phyloP scores from a whole-genome alignment of 2,329 filamentous ascomycete species.

The Nannizzia gypsea region DNA sequence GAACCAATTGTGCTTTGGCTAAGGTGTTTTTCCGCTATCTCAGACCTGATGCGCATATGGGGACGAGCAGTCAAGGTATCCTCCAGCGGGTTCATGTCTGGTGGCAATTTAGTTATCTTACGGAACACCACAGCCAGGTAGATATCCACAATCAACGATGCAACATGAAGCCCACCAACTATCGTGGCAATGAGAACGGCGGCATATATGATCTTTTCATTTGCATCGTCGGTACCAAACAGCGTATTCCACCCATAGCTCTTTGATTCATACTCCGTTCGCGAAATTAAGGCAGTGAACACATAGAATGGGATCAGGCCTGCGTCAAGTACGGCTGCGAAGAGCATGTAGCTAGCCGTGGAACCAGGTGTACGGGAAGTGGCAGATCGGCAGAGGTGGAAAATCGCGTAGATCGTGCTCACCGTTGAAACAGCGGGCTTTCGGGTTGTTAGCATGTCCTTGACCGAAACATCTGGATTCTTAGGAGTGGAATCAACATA shows the following conservation, averaged over 20 bases:
- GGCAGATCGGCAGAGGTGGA: slow-evolving; percentile 62
- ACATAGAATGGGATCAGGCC: slow-evolving; percentile 52
- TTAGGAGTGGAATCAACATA: slow-evolving; percentile 41
- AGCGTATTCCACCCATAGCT: slow-evolving; percentile 55
- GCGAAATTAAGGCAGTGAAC: slow-evolving; percentile 45
- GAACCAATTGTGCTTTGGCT: slow-evolving; percentile 39
- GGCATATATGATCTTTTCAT: slow-evolving; percentile 50
- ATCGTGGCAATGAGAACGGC: slow-evolving; percentile 57
- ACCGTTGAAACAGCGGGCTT: slow-evolving; percentile 65
- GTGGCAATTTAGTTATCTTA: slow-evolving; percentile 68
- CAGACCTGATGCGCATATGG: slow-evolving; percentile 65
- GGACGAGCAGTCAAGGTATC: slow-evolving; percentile 61
- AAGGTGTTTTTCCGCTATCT: slow-evolving; percentile 51
- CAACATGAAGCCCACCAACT: slow-evolving; percentile 55
- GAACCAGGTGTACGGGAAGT: slow-evolving; percentile 63
- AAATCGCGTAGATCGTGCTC: slow-evolving; percentile 65
- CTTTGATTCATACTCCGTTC: slow-evolving; percentile 38
- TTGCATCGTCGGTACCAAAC: slow-evolving; percentile 44
- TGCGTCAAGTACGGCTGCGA: slow-evolving; percentile 62
- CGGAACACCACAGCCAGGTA: slow-evolving; percentile 71
- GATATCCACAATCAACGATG: slow-evolving; percentile 58
- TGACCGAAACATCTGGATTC: too few relatives aligned
- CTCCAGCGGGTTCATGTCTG: slow-evolving; percentile 91
- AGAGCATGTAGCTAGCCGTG: slow-evolving; percentile 79
- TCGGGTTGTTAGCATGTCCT: slow-evolving; percentile 6